These are phyloP conservation scores for Talaromyces sp. DNA, from an alignment of 2,329 filamentous ascomycete species.

Conservation along the genomic window DNA sequence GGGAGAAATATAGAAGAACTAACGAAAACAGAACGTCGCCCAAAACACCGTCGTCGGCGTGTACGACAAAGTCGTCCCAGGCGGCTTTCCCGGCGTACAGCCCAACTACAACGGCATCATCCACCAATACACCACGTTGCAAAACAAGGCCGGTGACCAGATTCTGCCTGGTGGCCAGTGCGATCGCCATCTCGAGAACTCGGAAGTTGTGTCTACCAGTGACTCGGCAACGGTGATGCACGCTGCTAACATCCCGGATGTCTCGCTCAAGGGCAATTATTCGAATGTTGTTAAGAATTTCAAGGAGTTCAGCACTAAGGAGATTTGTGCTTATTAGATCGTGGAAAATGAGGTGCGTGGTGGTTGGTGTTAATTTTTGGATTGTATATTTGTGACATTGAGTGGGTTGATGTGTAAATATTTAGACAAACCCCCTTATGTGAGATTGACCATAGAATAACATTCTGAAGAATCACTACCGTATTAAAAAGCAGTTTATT, in stretches of 20 bases:
- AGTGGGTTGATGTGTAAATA: neutral
- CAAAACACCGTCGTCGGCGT: conserved; percentile 9
- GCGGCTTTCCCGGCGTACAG: conserved; percentile 4
- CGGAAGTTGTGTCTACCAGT: conserved; percentile 1
- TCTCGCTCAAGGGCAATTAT: conserved; percentile 3
- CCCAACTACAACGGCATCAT: conserved; percentile 5
- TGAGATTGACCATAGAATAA: too few relatives aligned
- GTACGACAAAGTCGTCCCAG: conserved; percentile 7
- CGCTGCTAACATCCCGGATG: neutral
- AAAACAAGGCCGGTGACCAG: conserved; percentile 2
- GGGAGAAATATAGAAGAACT: neutral
- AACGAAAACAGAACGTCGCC: conserved; percentile 2
- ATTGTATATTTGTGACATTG: neutral
- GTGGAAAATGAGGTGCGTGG: neutral
- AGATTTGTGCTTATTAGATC: neutral
- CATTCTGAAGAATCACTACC: too few relatives aligned
- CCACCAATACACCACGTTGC: conserved; percentile 7
- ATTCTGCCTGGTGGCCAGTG: conserved; percentile 6
- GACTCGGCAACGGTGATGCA: neutral
- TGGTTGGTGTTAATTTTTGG: neutral
- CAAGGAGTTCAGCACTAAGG: conserved; percentile 4
- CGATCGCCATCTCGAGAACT: conserved; percentile 6
- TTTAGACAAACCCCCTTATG: too few relatives aligned
- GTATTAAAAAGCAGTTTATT: too few relatives aligned
- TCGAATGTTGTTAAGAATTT: conserved; percentile 4